Evolutionary conservation across 495 filamentous ascomycete species (phyloP).

Genomic region (Penicillium odoratum): DNA sequence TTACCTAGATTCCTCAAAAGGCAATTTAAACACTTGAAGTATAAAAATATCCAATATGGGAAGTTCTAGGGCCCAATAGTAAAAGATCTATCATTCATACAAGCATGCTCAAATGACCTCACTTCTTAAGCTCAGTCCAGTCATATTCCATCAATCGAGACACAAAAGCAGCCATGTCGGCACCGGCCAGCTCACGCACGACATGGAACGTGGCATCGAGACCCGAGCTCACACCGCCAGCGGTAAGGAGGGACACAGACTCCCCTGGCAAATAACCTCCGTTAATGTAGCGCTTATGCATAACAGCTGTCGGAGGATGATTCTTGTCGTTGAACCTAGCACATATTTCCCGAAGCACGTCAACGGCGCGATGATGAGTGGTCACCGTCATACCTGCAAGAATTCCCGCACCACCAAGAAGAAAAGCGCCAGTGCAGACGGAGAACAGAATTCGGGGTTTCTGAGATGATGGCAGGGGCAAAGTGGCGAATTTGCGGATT

Average conservation of each 20-base stretch:
- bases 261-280: slow-evolving; percentile 60
- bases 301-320: slow-evolving; percentile 66
- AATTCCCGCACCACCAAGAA: slow-evolving; percentile 71
- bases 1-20: too few relatives aligned
- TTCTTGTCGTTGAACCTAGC: slow-evolving; percentile 26
- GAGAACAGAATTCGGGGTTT: slow-evolving; percentile 61
- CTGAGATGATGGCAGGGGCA: slow-evolving; percentile 17
- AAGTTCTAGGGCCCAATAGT: neutral
- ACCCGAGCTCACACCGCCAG: slow-evolving; percentile 72
- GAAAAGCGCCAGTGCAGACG: slow-evolving; percentile 71
- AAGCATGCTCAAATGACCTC: neutral
- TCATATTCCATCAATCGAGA: slow-evolving; percentile 67
- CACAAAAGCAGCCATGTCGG: slow-evolving; percentile 67
- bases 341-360: slow-evolving; percentile 67
- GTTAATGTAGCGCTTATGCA: slow-evolving; percentile 77
- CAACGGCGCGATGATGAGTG: slow-evolving; percentile 66
- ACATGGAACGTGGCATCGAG: slow-evolving; percentile 78
- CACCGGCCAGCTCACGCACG: slow-evolving; percentile 67
- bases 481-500: slow-evolving; percentile 29
- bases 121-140: slow-evolving; percentile 47
- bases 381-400: slow-evolving; percentile 72
- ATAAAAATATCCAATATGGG: neutral
- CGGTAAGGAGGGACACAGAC: slow-evolving; percentile 73
- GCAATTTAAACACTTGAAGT: too few relatives aligned
- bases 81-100: neutral